phyloP scores from a whole-genome alignment of 2,329 filamentous ascomycete species.

The Colletotrichum trifolii region DNA sequence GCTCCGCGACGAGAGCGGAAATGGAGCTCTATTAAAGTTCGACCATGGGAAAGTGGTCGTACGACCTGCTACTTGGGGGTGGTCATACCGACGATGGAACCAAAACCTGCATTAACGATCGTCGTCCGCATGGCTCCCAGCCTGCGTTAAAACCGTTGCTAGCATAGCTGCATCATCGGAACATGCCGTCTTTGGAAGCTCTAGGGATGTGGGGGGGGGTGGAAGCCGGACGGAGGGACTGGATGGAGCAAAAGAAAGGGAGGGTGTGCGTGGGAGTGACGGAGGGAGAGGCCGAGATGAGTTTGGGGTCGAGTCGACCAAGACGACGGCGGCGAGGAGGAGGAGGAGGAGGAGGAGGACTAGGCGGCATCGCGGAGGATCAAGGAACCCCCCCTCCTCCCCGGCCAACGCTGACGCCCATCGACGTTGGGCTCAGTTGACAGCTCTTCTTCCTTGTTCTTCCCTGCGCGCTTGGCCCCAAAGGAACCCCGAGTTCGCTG shows the following conservation, averaged over 20 bases:
- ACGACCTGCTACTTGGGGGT: conserved; percentile 2
- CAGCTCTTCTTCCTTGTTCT: conserved; percentile 8
- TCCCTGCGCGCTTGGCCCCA: neutral
- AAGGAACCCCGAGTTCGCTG: neutral
- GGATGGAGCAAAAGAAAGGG: neutral
- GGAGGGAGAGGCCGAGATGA: too few relatives aligned
- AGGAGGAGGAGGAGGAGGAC: too few relatives aligned
- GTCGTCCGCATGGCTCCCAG: neutral
- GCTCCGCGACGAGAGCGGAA: conserved; percentile 17
- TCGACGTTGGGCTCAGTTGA: neutral
- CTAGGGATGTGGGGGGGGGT: neutral
- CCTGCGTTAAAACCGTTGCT: conserved; percentile 3
- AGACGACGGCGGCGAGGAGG: too few relatives aligned
- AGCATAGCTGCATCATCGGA: conserved; percentile 9
- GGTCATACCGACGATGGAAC: conserved; percentile 6
- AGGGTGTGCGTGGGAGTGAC: too few relatives aligned
- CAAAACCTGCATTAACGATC: neutral
- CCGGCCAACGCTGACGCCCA: too few relatives aligned
- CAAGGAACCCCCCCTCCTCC: neutral
- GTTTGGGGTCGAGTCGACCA: too few relatives aligned
- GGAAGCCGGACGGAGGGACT: neutral
- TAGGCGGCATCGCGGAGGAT: neutral
- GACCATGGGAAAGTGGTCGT: neutral
- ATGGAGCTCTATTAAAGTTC: conserved; percentile 10
- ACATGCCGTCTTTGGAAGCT: conserved; percentile 4